Evolutionary conservation across 1,284 basidiomycete species (phyloP).

Genomic region (Moniliella sp.): DNA sequence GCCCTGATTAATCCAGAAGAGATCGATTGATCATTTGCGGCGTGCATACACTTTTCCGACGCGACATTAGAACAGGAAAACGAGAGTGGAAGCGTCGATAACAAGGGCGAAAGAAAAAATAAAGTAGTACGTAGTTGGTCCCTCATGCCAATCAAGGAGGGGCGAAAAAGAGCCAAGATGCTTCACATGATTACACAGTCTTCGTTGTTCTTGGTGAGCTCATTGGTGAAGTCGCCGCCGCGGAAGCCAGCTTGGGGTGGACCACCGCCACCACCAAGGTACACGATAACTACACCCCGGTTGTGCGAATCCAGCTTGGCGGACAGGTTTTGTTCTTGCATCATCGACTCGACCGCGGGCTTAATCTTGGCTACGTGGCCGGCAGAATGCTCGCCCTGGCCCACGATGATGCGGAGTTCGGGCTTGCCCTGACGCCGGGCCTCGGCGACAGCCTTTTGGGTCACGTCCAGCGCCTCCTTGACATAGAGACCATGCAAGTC

Average conservation of each 20-base stretch:
- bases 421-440: slow-evolving; percentile 48
- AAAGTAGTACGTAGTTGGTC: too few species aligned
- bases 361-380: slow-evolving; percentile 66
- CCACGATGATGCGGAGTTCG: slow-evolving; percentile 67
- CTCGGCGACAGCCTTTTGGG: slow-evolving; percentile 43
- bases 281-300: slow-evolving; percentile 62
- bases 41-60: too few species aligned
- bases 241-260: slow-evolving; percentile 12
- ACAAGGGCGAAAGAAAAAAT: too few species aligned
- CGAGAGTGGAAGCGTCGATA: too few species aligned
- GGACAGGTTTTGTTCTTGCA: slow-evolving; percentile 55
- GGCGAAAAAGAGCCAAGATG: too few species aligned
- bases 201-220: slow-evolving; percentile 21
- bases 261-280: slow-evolving; percentile 40
- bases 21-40: too few species aligned
- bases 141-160: too few species aligned
- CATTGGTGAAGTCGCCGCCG: slow-evolving; percentile 18
- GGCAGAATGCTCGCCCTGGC: slow-evolving; percentile 59
- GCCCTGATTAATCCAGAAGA: too few species aligned
- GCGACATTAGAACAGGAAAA: too few species aligned
- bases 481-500: slow-evolving; percentile 77
- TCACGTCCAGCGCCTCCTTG: slow-evolving; percentile 45
- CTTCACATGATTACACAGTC: slow-evolving; percentile 3
- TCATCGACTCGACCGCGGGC: slow-evolving; percentile 71
- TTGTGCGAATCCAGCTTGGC: slow-evolving; percentile 64